A percentile compares a stretch with the other conserved stretches of the same genome.
Conservation (phyloP, 2,329 filamentous ascomycete genomes). For the Claviceps citrina region DNA sequence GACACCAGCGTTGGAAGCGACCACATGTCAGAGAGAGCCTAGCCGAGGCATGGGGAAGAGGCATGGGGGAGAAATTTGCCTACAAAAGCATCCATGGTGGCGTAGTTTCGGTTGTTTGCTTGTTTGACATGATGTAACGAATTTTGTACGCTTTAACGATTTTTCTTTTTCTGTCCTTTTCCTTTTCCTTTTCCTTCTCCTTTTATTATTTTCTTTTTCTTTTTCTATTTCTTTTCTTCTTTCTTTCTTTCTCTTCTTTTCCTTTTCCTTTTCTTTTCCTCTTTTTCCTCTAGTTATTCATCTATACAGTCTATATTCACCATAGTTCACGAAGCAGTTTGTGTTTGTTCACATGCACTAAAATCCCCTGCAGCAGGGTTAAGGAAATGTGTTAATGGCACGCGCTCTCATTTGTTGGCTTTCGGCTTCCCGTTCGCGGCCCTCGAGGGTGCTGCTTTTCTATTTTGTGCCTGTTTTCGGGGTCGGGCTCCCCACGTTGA, state of each 20-base stretch:
- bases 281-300: no score
- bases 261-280: background rate
- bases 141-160: background rate
- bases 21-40: constrained; percentile 3
- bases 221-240: background rate
- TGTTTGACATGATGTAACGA: no score
- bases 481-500: no score
- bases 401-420: no score
- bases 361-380: no score
- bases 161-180: background rate
- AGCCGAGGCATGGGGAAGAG: background rate
- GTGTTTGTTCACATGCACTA: no score
- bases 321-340: no score
- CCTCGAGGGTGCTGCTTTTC: no score
- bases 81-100: background rate
- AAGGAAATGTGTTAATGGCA: no score
- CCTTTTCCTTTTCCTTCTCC: background rate
- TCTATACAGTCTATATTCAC: no score
- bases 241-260: background rate
- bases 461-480: no score
- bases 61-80: background rate
- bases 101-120: background rate
- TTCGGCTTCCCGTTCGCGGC: no score
- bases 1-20: constrained; percentile 1
- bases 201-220: background rate